Base-by-base conservation (phyloP, 163 green algal genomes). In the Scenedesmus sp. region DNA sequence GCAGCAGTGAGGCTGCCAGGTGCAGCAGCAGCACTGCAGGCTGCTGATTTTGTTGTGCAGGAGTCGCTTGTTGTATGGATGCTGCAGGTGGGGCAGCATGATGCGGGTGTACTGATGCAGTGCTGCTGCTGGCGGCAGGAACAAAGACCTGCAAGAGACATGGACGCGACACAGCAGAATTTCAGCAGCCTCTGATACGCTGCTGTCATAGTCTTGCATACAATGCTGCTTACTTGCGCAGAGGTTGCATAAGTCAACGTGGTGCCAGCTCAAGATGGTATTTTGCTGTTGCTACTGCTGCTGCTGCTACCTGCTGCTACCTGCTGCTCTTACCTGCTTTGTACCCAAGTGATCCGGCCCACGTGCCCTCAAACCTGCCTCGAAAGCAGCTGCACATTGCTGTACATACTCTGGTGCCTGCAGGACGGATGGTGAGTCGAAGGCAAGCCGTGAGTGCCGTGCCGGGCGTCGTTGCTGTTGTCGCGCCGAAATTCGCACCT, bases 1-100 rank as follows among this genome's bases (percentile, higher is more conserved):
- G 97, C 84, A 99, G 95, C 46, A 99, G 90, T 0, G 97, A 97
- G 20, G 93, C 93, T 18, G 90, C 74, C 2, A 96, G 83, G 8
- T 74, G 55, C 67, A 95, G 67, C 34, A 81, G 67, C 67, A 89
- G 74, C 23, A 20, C 60, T 82, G 84, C 55, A 87, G 20, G 55
- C 23, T 66, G 52, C 74, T 86, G 74, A 0, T 26, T 13, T 20
- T 84, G 57, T 3, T 70, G 67, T 46, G 34, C 34, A 46, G 34
- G 34, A 46, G 34, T 46, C 34, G 34, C 34, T n/a, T 83, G 74
- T 54, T 4, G 10, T 57, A 12, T 3, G 46, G 23, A 55, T 79
- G 70, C 54, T 84, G 70, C 20, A 34, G 23, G 26, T 73, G 54
- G 20, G 5, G 34, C 34, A 46, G 59, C 77, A 13, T 74, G 62